Evolutionary conservation across 176 grass and related monocot species (phyloP), one percentile per base, ranked within the genome.

Genomic region (Alloteropsis semialata): DNA sequence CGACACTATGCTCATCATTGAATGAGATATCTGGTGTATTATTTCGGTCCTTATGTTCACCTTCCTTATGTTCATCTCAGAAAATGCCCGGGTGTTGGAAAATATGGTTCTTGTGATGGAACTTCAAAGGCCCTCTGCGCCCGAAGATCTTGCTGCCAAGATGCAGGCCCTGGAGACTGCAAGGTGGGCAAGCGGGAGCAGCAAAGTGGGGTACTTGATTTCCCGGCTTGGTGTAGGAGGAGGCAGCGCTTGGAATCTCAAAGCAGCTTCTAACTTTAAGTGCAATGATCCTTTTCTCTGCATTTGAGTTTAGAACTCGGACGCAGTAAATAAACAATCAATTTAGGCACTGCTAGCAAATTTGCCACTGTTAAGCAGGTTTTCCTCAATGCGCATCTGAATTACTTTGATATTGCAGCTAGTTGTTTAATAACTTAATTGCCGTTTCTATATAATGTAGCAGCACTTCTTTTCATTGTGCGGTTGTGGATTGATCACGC

Each of bases 231-330:
- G 25, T 22, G 48, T 6, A 2, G 69, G 19, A 53, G 71, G 71
- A 36, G 48, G 10, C 41, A 56, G 25, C 8, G 2, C 21, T 8
- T 84, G 72, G 72, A 57, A 13, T 64, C 24, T 69, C 8, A 36
- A 11, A 24, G 21, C 8, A 45, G 62, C 49, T 9, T 44, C 27
- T 14, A 50, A 59, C 12, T 67, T 77, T 34, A 36, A 28, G n/a
- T 25, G 0, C 11, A 41, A 36, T 19, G 82, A 84, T 10, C 82
- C 73, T 13, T 77, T 84, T 57, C 27, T 77, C 27, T 84, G 72
- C 72, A 34, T 56, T 33, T 74, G 42, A 36, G 14, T 46, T 48
- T 28, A 18, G 41, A 44, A 69, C 39, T 16, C 12, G 27, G 21
- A 14, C 4, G 11, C 37, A 24, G 21, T 68, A 15, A 68, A 68